Conservation (phyloP, 1,139 yeast genomes). For the Protomyces macrosporus region DNA sequence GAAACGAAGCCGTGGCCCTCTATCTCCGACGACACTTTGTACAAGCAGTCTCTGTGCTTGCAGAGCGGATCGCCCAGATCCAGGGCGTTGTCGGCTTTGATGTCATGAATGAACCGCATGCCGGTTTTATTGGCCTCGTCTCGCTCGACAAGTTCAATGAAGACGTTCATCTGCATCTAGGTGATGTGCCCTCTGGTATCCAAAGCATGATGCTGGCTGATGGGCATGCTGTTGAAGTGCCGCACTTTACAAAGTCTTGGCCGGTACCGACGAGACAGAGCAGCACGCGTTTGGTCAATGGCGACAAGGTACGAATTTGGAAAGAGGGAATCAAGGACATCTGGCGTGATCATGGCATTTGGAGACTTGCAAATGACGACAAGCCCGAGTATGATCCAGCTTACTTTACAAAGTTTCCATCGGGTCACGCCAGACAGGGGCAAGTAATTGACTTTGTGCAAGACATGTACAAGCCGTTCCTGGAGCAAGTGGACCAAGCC, state of each 20-base stretch:
- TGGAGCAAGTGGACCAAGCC: neutral
- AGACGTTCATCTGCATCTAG: slow-evolving; percentile 35
- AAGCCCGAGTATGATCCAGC: neutral
- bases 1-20: slow-evolving; percentile 73
- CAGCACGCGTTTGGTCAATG: neutral
- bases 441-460: slow-evolving; percentile 1
- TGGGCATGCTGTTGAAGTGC: slow-evolving; percentile 64
- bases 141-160: slow-evolving; percentile 34
- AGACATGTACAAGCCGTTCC: slow-evolving; percentile 17
- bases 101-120: slow-evolving; percentile 78
- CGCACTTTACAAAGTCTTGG: slow-evolving; percentile 33
- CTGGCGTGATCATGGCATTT: slow-evolving; percentile 13
- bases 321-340: slow-evolving; percentile 5
- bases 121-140: slow-evolving; percentile 36
- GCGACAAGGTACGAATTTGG: slow-evolving; percentile 1
- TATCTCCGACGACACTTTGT: slow-evolving; percentile 64
- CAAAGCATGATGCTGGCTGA: slow-evolving; percentile 51
- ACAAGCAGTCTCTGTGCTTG: slow-evolving; percentile 52
- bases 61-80: slow-evolving; percentile 48
- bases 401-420: slow-evolving; percentile 11
- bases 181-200: slow-evolving; percentile 38
- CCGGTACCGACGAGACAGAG: slow-evolving; percentile 15
- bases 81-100: slow-evolving; percentile 67
- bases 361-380: neutral
- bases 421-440: slow-evolving; percentile 1